Percentiles rank a stretch among this genome's conserved stretches.
Conservation (phyloP, 345 rosid genomes). For the Gynandropsis gynandra region DNA sequence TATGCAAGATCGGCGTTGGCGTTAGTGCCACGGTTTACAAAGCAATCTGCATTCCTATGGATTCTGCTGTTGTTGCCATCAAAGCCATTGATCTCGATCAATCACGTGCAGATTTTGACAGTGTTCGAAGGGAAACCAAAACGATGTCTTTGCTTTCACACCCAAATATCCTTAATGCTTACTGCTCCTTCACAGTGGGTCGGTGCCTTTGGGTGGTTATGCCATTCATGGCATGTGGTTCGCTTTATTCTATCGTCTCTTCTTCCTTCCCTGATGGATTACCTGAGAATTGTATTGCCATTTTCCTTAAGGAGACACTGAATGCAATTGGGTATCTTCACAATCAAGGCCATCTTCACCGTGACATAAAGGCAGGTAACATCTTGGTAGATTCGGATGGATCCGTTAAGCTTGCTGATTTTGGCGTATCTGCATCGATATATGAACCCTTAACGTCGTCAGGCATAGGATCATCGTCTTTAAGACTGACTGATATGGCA, state of each 20-base stretch:
- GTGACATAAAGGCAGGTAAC: slow-evolving; percentile 79
- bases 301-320: slow-evolving; percentile 61
- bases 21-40: slow-evolving; percentile 74
- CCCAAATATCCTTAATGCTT: slow-evolving; percentile 70
- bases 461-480: slow-evolving; percentile 27
- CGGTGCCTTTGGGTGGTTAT: slow-evolving; percentile 82
- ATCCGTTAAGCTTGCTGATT: slow-evolving; percentile 70
- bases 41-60: slow-evolving; percentile 57
- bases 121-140: slow-evolving; percentile 63
- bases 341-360: slow-evolving; percentile 67
- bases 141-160: slow-evolving; percentile 76
- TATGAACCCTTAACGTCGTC: slow-evolving; percentile 37
- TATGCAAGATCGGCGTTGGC: slow-evolving; percentile 65
- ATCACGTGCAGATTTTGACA: slow-evolving; percentile 56
- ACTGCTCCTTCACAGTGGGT: slow-evolving; percentile 74
- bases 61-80: slow-evolving; percentile 58
- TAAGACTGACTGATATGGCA: slow-evolving; percentile 57
- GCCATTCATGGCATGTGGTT: slow-evolving; percentile 94
- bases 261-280: slow-evolving; percentile 60
- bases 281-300: slow-evolving; percentile 65
- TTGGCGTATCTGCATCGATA: slow-evolving; percentile 77
- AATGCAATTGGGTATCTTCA: slow-evolving; percentile 66
- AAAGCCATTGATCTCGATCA: slow-evolving; percentile 78
- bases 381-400: slow-evolving; percentile 64
- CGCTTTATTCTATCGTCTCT: slow-evolving; percentile 67